Evolutionary conservation across 306 rosid species (phyloP).

Genomic region (Sindora glabra): DNA sequence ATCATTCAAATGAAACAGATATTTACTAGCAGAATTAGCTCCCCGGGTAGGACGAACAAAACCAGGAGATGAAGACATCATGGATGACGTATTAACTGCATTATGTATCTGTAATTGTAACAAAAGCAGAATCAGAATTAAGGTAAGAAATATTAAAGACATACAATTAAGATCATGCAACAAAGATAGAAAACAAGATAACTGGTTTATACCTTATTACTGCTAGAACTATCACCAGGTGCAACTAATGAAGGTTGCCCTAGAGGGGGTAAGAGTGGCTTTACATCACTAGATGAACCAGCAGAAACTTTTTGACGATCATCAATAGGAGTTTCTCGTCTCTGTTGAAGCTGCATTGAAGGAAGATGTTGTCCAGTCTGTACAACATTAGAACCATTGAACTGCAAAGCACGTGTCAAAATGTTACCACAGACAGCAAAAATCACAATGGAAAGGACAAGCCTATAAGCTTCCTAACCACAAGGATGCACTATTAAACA

Average conservation of each 20-base stretch:
- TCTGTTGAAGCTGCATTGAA: slow-evolving; percentile 66
- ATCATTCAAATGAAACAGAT: slow-evolving; percentile 5
- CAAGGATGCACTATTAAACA: not conserved
- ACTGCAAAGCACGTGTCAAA: slow-evolving; percentile 34
- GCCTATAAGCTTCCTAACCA: not conserved
- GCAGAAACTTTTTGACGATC: slow-evolving; percentile 55
- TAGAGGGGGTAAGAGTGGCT: slow-evolving; percentile 47
- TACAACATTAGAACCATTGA: slow-evolving; percentile 40
- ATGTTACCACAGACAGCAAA: not conserved
- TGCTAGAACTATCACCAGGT: slow-evolving; percentile 37
- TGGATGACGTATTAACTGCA: slow-evolving; percentile 32
- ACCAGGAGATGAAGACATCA: slow-evolving; percentile 68
- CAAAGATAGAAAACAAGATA: not conserved
- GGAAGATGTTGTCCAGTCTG: slow-evolving; percentile 62
- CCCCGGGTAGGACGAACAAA: slow-evolving; percentile 69
- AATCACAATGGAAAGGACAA: not conserved
- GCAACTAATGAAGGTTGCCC: slow-evolving; percentile 54
- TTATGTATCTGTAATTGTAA: slow-evolving; percentile 47
- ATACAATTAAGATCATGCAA: not conserved
- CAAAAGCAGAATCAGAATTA: not conserved
- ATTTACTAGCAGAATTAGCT: slow-evolving; percentile 65
- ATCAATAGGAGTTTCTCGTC: slow-evolving; percentile 60
- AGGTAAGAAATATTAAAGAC: not conserved
- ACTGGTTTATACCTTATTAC: slow-evolving; percentile 48
- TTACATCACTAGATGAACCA: slow-evolving; percentile 47